Conservation (phyloP, 1,284 basidiomycete genomes). For the Coniferiporia weirii region DNA sequence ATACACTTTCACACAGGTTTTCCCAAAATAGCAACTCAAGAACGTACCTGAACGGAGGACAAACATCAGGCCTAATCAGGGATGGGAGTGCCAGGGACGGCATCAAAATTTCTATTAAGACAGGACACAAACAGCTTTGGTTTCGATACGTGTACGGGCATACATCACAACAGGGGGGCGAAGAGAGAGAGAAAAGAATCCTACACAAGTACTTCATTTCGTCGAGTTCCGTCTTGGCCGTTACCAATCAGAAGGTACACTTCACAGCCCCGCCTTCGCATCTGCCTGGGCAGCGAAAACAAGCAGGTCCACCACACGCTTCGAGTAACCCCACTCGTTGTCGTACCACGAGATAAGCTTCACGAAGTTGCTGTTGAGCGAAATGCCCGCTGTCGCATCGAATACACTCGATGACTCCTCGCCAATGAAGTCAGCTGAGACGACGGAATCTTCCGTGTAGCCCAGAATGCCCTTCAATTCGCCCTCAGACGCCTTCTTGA, state of each 20-base stretch:
- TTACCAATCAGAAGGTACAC: neutral
- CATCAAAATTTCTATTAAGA: neutral
- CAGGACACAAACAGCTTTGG: neutral
- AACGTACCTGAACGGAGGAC: neutral
- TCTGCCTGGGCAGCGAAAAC: constrained; percentile 80
- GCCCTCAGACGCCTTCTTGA: constrained; percentile 81
- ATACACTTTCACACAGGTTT: neutral
- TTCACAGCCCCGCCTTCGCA: constrained; percentile 14
- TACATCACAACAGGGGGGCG: neutral
- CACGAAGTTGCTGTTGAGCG: constrained; percentile 91
- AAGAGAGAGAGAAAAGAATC: neutral
- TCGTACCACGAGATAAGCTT: constrained; percentile 97
- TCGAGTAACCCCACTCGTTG: constrained; percentile 97
- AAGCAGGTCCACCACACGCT: constrained; percentile 89
- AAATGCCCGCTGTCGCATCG: constrained; percentile 91
- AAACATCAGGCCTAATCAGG: too few species aligned
- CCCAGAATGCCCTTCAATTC: constrained; percentile 78
- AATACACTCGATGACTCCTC: constrained; percentile 79
- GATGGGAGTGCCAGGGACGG: too few species aligned
- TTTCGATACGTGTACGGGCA: neutral
- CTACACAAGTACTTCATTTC: neutral
- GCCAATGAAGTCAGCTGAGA: constrained; percentile 93
- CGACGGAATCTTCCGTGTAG: constrained; percentile 94
- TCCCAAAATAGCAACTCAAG: neutral
- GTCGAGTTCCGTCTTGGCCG: neutral